phyloP scores from a whole-genome alignment of 305 asterid genomes.

The Fraxinus platypoda region DNA sequence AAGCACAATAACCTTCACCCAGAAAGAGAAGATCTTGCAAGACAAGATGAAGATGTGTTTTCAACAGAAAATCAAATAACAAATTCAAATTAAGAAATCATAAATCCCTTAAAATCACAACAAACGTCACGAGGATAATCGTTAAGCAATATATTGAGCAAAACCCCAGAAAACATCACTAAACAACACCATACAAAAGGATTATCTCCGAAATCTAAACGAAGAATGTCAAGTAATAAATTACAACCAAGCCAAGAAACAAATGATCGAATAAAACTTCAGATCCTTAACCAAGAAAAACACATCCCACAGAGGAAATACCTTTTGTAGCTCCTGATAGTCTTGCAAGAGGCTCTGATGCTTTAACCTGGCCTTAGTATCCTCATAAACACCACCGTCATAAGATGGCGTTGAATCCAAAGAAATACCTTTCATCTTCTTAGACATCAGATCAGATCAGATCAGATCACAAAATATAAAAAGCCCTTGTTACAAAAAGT shows the following conservation, averaged over 20 bases:
- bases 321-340: conserved; percentile 66
- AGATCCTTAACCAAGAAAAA: conserved; percentile 23
- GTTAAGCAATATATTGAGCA: background rate
- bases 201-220: background rate
- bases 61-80: background rate
- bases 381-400: conserved; percentile 37
- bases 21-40: conserved; percentile 26
- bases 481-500: conserved; percentile 23
- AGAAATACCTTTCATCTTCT: conserved; percentile 52
- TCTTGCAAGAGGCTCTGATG: conserved; percentile 68
- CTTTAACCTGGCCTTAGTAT: conserved; percentile 46
- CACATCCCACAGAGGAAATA: conserved; percentile 24
- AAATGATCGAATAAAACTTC: conserved; percentile 18
- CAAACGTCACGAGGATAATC: background rate
- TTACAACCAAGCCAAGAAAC: conserved; percentile 23
- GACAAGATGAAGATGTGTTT: conserved; percentile 19
- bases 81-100: background rate
- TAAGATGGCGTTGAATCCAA: conserved; percentile 30
- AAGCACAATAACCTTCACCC: background rate
- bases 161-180: background rate
- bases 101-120: background rate
- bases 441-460: conserved; percentile 73
- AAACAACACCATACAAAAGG: background rate
- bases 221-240: background rate
- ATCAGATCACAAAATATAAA: conserved; percentile 38